Evolutionary conservation across 768 basidiomycete species (phyloP), one percentile per base, ranked within the genome.

Genomic region (Kwoniella sp.): DNA sequence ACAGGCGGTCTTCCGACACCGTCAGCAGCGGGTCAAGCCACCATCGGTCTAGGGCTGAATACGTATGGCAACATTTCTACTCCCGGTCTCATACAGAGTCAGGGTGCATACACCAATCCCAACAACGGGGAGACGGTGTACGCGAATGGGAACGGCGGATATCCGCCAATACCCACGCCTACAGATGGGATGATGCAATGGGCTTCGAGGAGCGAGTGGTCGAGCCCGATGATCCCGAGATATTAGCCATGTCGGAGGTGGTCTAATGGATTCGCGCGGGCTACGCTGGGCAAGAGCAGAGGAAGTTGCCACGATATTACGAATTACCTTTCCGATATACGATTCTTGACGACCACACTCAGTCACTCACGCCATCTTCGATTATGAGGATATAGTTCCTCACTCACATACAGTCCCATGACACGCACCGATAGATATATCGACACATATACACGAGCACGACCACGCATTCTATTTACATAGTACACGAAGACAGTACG

Each of bases 181-280:
- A 26, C 28, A 13, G 30, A 30, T 41, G 58, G 45, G 1, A 53
- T 53, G 1, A 53, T 53, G 59, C 60, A 45, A 29, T 64, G 67
- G 67, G 37, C 22, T 13, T 30, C 58, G 34, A 69, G 64, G 41
- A 69, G 68, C 48, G 62, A 69, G 55, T 69, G 68, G 68, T 65
- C 63, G 3, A 69, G 68, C 56, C 68, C 68, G 13, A 8, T 66
- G 13, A 26, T 61, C 17, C 60, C 60, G 3, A 56, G 60, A 34
- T 61, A 56, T 20, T 45, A 45, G 41, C 11, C 17, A 37, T 5
- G 34, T 37, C 34, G 13, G 34, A 37, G 5, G 34, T 37, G n/a
- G n/a, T n/a, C n/a, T n/a, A n/a, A n/a, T n/a, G n/a, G n/a, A n/a
- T n/a, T n/a, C n/a, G n/a, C n/a, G n/a, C n/a, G n/a, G n/a, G n/a